Evolutionary conservation across 2,329 filamentous ascomycete species (phyloP), one percentile per base, ranked within the genome.

Genomic region (Trichoderma koningiopsis): DNA sequence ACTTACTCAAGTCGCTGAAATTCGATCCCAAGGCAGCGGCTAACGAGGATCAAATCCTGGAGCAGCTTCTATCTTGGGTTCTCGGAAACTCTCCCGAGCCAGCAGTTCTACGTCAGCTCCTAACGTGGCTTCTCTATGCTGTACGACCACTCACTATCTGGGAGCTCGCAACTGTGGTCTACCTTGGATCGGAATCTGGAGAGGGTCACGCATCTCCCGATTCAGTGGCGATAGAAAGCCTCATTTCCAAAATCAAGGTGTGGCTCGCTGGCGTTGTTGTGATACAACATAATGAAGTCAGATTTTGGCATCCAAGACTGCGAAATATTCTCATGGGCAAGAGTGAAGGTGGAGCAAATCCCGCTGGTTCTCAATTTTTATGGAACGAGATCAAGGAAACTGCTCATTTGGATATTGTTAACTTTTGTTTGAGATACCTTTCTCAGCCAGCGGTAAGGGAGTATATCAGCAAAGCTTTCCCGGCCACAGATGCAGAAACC

Each of bases 251-350:
- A 22, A 61, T 71, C 19, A 56, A 70, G 16, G 35, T 27, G 16
- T 71, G 70, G 70, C 62, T 71, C 35, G 70, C 70, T 1, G 70
- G 70, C 4, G 67, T 71, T 62, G 69, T 71, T 6, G 56, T 61
- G 6, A 67, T 71, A 29, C 56, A 71, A 16, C 66, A 71, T 6
- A 71, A 71, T 6, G 67, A 69, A 24, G 47, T 71, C 57, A 71
- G 43, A 35, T 47, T 70, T 24, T 66, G 49, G 37, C 63, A 70
- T 11, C 69, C 69, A 27, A 64, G 64, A 3, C 61, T 71, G 10
- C 47, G 67, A 33, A 62, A 65, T 27, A 66, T 70, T 14, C 59
- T 67, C 13, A 67, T 71, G 67, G 56, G 29, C 11, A 67, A 19
- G 8, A 19, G 22, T 5, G 29, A 22, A 2, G 27, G 37, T 33